A percentile compares a stretch with the other conserved stretches of the same genome.
phyloP scores from a whole-genome alignment of 2,329 filamentous ascomycete species.

The Fusarium agapanthi region DNA sequence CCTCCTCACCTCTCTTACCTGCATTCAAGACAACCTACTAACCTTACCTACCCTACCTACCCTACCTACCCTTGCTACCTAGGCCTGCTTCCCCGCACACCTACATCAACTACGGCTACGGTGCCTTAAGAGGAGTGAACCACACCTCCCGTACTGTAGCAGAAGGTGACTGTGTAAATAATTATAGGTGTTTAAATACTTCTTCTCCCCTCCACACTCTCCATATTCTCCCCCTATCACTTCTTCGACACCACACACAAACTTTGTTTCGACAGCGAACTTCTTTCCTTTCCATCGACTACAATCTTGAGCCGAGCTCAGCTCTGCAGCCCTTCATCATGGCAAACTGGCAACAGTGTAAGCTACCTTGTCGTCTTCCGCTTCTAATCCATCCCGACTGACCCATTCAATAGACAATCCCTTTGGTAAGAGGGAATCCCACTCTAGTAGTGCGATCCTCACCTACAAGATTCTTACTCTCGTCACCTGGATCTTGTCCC shows the following conservation, averaged over 20 bases:
- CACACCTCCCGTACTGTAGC: not conserved
- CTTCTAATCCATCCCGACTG: not conserved
- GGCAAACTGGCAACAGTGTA: conserved; percentile 45
- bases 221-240: conserved; percentile 2
- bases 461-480: conserved; percentile 81
- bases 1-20: conserved; percentile 2
- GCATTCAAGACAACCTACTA: not conserved
- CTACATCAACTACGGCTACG: not conserved
- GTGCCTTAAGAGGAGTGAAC: not conserved
- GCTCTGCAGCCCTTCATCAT: conserved; percentile 32
- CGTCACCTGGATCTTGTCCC: conserved; percentile 77
- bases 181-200: conserved; percentile 38
- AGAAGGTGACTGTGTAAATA: conserved; percentile 1
- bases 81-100: conserved; percentile 35
- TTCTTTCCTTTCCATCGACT: not conserved
- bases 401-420: conserved; percentile 69
- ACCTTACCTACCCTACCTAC: not conserved
- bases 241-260: conserved; percentile 12
- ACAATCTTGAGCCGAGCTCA: not conserved
- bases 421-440: conserved; percentile 75
- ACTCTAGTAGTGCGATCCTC: conserved; percentile 67
- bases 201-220: conserved; percentile 12
- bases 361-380: conserved; percentile 1
- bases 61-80: not conserved
- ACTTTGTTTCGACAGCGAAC: not conserved